Base-by-base conservation (phyloP, 2,329 filamentous ascomycete genomes). In the Coleophoma eucalyptorum region DNA sequence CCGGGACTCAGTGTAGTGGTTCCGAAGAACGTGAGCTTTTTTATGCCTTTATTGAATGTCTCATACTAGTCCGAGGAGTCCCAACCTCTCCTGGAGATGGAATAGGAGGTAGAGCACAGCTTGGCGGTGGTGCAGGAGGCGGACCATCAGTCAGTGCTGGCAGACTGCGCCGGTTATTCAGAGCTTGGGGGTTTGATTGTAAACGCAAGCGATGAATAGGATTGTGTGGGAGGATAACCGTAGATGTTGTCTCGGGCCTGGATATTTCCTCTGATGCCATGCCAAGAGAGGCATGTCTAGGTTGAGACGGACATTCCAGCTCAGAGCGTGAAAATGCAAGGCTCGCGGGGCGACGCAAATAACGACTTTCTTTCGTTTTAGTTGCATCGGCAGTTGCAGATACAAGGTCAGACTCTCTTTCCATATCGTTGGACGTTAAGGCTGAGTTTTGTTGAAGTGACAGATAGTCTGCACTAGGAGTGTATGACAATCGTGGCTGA, bases 101-200 rank as follows among this genome's bases (percentile, higher is more conserved):
- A n/a, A 67, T 33, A 35, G 65, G 63, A 20, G 65, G 65, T 16
- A 67, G 47, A 3, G 63, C 63, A 51, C 58, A 64, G 41, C 59
- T 48, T 41, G 65, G 65, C 19, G 65, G 65, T 2, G 65, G 65
- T 3, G 61, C 59, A 35, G 61, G 62, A 4, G 65, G 64, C 10
- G 63, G 62, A 10, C 63, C 62, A 42, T 58, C 58, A 7, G 60
- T 51, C 2, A 67, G 54, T 8, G 48, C 46, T 13, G 60, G 60
- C 48, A 65, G 46, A 47, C 62, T 66, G 26, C 55, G 55, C 33
- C 60, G 55, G 18, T 55, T 60, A 3, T 31, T 42, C 10, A 62
- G 38, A 13, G 42, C 49, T 50, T 55, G 59, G 1, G 42, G n/a
- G 21, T 46, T 53, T 3, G 43, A 44, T 4, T 38, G 15, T 8